A percentile compares a stretch with the other conserved stretches of the same genome.
Evolutionary conservation across 768 basidiomycete species (phyloP).

Genomic region (Suillus luteus): DNA sequence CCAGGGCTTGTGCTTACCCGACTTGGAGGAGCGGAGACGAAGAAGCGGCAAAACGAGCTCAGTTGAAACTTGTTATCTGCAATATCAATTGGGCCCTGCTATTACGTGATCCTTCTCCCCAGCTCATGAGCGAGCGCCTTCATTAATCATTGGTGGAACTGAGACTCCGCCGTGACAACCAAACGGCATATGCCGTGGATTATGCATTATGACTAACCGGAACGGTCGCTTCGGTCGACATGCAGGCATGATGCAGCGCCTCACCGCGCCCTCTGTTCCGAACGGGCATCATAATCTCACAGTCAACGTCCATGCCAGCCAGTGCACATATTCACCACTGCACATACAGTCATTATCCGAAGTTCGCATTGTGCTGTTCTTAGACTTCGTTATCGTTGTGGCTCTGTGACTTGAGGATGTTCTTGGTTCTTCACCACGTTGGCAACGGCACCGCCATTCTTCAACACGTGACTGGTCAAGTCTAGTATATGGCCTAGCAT

Average conservation of each 20-base stretch:
- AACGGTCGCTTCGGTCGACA: background rate
- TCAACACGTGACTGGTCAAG: constrained; percentile 20
- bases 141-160: background rate
- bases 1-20: constrained; percentile 2
- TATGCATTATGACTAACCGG: background rate
- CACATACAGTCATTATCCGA: background rate
- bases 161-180: background rate
- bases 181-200: background rate
- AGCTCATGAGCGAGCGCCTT: background rate
- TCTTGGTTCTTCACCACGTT: constrained; percentile 15
- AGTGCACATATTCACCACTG: background rate
- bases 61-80: background rate
- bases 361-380: background rate
- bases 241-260: no score
- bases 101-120: background rate
- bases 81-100: background rate
- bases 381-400: background rate
- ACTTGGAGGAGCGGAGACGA: background rate
- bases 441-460: constrained; percentile 25
- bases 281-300: background rate
- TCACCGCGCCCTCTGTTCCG: background rate
- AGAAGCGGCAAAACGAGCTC: background rate
- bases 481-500: constrained; percentile 14
- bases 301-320: background rate
- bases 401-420: constrained; percentile 15